These are phyloP conservation scores for Gaultheria prostrata DNA, from an alignment of 148 eudicot genomes.

Conservation along the genomic window DNA sequence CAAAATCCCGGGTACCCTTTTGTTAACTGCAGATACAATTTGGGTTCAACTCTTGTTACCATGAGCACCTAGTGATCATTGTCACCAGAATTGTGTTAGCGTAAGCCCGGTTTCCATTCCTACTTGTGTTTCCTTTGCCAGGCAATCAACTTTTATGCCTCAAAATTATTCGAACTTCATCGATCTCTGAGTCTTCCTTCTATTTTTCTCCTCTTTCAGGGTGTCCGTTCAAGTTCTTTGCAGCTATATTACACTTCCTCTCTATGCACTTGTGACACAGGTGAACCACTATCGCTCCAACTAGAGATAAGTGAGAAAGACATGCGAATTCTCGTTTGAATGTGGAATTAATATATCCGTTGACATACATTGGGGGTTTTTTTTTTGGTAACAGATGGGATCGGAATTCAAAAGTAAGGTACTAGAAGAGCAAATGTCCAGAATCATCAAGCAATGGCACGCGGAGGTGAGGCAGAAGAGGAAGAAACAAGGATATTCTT, in stretches of 20 bases:
- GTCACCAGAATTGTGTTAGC: conserved; percentile 35
- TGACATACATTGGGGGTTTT: not conserved
- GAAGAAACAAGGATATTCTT: conserved; percentile 7
- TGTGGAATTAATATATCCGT: not conserved
- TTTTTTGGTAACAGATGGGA: conserved; percentile 32
- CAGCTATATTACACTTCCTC: conserved; percentile 49
- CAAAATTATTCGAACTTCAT: not conserved
- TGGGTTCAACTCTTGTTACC: conserved; percentile 41
- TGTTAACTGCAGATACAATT: conserved; percentile 32
- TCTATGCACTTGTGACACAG: conserved; percentile 52
- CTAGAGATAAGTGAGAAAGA: not conserved
- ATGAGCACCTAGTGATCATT: conserved; percentile 26
- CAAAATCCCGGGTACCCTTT: not conserved
- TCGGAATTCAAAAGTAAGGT: conserved; percentile 29
- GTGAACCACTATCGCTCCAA: not conserved
- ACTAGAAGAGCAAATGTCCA: conserved; percentile 32
- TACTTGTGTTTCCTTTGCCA: not conserved
- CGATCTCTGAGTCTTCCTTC: not conserved
- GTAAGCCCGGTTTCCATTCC: conserved; percentile 24
- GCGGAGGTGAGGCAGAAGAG: conserved; percentile 27
- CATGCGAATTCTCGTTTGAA: not conserved
- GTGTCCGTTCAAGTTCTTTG: conserved; percentile 39
- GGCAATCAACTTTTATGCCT: not conserved
- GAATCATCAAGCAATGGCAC: conserved; percentile 37
- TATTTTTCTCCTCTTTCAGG: conserved; percentile 21